These are phyloP conservation scores for Rossbeevera mucosa DNA, from an alignment of 768 basidiomycete genomes.

Conservation along the genomic window DNA sequence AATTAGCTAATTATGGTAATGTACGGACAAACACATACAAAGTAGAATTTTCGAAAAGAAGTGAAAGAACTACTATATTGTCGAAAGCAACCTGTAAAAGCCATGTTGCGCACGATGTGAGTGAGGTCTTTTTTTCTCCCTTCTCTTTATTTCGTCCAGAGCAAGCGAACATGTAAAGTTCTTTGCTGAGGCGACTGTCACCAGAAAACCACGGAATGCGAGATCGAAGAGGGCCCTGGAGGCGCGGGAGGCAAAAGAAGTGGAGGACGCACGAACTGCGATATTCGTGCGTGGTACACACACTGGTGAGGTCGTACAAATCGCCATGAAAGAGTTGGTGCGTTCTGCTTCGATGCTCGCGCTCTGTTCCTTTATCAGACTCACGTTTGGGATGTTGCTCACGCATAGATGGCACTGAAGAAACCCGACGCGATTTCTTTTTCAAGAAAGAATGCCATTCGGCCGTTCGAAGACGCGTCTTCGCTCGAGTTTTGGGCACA, in stretches of 20 bases:
- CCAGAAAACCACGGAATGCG: constrained; percentile 91
- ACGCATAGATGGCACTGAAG: constrained; percentile 84
- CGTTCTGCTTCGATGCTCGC: constrained; percentile 21
- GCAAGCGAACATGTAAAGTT: background rate
- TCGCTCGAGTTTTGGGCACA: constrained; percentile 89
- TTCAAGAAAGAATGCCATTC: constrained; percentile 87
- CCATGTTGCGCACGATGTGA: constrained; percentile 31
- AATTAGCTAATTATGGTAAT: no score
- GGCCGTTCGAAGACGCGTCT: constrained; percentile 79
- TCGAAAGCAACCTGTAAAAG: no score
- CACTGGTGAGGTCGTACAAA: constrained; percentile 73
- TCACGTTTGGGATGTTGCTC: background rate
- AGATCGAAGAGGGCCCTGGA: constrained; percentile 87
- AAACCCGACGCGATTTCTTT: constrained; percentile 88
- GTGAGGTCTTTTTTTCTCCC: constrained; percentile 2
- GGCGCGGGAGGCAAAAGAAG: constrained; percentile 81
- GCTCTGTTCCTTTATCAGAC: background rate
- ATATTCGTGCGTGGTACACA: constrained; percentile 90
- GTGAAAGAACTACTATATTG: background rate
- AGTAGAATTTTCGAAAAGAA: background rate
- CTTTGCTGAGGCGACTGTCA: background rate
- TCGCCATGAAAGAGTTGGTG: constrained; percentile 87
- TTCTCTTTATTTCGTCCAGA: background rate
- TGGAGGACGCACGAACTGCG: constrained; percentile 82
- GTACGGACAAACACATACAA: background rate